phyloP scores from a whole-genome alignment of 495 filamentous ascomycete genomes.

The Neurospora cerealis region DNA sequence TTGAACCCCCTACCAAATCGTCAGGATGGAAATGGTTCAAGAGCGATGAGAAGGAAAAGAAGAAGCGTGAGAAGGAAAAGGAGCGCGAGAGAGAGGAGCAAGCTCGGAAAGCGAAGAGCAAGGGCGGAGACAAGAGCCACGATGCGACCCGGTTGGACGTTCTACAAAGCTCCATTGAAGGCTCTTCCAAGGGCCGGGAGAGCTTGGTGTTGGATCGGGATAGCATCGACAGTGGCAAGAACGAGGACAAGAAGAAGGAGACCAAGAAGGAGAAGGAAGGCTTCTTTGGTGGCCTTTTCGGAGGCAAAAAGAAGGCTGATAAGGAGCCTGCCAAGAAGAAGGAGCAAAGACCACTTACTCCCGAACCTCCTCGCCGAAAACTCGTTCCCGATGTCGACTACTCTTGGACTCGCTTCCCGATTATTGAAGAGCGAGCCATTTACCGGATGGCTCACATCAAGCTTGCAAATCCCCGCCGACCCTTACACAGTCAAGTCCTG shows the following conservation, averaged over 20 bases:
- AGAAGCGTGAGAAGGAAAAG: slow-evolving; percentile 43
- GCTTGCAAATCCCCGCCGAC: slow-evolving; percentile 87
- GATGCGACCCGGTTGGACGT: slow-evolving; percentile 75
- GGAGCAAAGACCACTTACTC: slow-evolving; percentile 63
- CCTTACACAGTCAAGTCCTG: slow-evolving; percentile 88
- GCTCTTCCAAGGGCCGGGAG: slow-evolving; percentile 59
- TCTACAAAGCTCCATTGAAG: slow-evolving; percentile 69
- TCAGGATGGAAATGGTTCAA: slow-evolving; percentile 66
- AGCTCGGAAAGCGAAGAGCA: slow-evolving; percentile 45
- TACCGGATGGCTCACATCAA: slow-evolving; percentile 99
- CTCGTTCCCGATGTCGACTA: slow-evolving; percentile 84
- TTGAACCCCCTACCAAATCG: slow-evolving; percentile 54
- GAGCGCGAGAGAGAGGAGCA: slow-evolving; percentile 45
- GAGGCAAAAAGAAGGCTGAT: slow-evolving; percentile 68
- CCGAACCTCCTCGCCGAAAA: slow-evolving; percentile 61
- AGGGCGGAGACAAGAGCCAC: slow-evolving; percentile 46
- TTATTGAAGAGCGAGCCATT: slow-evolving; percentile 93
- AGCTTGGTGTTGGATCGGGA: slow-evolving; percentile 76
- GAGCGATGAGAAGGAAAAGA: slow-evolving; percentile 34
- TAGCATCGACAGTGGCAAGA: slow-evolving; percentile 55
- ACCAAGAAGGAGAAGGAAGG: slow-evolving; percentile 82
- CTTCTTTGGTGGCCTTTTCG: slow-evolving; percentile 83
- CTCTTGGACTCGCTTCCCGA: slow-evolving; percentile 90
- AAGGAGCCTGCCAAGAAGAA: slow-evolving; percentile 56
- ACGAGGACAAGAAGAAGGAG: slow-evolving; percentile 81